phyloP scores from a whole-genome alignment of 805 yeast species.

The Nakazawaea peltata region DNA sequence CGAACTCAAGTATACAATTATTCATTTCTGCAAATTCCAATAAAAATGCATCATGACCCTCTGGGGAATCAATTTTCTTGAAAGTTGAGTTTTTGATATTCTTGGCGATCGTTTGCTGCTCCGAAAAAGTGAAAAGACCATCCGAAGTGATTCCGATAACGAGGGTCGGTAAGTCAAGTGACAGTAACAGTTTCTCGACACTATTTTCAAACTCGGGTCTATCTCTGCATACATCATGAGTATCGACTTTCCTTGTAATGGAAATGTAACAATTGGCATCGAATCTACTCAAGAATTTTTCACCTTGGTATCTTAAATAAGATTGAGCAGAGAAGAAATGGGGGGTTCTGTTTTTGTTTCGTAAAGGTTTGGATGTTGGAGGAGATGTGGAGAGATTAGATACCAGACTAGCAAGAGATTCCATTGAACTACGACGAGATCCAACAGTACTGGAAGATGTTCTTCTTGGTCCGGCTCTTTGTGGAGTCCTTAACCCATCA shows the following conservation, averaged over 20 bases:
- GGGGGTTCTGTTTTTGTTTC: slow-evolving; percentile 30
- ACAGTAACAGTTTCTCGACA: slow-evolving; percentile 43
- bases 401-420: neutral
- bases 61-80: slow-evolving; percentile 78
- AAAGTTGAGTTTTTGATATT: slow-evolving; percentile 62
- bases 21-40: slow-evolving; percentile 83
- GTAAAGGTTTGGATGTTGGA: slow-evolving; percentile 21
- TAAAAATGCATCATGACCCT: slow-evolving; percentile 96
- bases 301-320: slow-evolving; percentile 89
- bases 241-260: slow-evolving; percentile 86
- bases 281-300: slow-evolving; percentile 79
- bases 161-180: slow-evolving; percentile 67
- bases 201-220: slow-evolving; percentile 33
- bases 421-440: slow-evolving; percentile 5
- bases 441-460: neutral
- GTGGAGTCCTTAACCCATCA: slow-evolving; percentile 45
- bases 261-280: slow-evolving; percentile 97
- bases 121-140: slow-evolving; percentile 86
- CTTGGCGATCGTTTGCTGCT: slow-evolving; percentile 78
- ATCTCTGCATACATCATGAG: slow-evolving; percentile 88
- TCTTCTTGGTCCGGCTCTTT: slow-evolving; percentile 5
- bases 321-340: slow-evolving; percentile 91
- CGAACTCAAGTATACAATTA: slow-evolving; percentile 57
- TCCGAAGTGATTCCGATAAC: slow-evolving; percentile 88
- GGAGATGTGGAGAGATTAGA: neutral